A percentile compares a stretch with the other conserved stretches of the same genome.
Conservation (phyloP, 2,329 filamentous ascomycete species). For the Monascus ruber region DNA sequence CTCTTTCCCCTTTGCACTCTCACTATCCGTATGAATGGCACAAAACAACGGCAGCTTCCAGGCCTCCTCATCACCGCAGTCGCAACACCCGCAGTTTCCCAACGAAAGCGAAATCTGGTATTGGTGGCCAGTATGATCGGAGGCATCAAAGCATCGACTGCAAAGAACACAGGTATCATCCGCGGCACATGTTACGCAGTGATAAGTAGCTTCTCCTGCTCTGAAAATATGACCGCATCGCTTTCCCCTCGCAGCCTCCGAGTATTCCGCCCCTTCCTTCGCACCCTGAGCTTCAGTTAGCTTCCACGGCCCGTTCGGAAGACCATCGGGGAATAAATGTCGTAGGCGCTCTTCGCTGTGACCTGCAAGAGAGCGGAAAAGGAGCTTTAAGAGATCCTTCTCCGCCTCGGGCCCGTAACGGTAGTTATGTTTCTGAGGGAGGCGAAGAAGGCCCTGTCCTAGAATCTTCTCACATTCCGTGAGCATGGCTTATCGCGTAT, state of each 20-base stretch:
- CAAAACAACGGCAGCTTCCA: constrained; percentile 77
- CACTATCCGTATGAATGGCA: constrained; percentile 72
- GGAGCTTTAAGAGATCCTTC: constrained; percentile 59
- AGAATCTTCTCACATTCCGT: constrained; percentile 62
- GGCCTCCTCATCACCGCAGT: constrained; percentile 91
- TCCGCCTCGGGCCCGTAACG: constrained; percentile 64
- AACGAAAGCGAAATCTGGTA: constrained; percentile 79
- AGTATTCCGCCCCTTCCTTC: constrained; percentile 91
- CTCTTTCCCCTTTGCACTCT: constrained; percentile 35
- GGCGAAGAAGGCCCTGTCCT: constrained; percentile 66
- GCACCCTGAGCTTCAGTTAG: constrained; percentile 80
- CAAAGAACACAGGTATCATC: constrained; percentile 96
- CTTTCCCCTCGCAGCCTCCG: constrained; percentile 79
- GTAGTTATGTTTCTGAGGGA: constrained; percentile 62
- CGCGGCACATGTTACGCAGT: constrained; percentile 83
- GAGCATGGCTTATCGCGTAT: constrained; percentile 29
- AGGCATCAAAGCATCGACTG: constrained; percentile 86
- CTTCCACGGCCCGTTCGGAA: constrained; percentile 55
- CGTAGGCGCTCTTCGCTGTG: constrained; percentile 62
- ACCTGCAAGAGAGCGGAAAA: constrained; percentile 79
- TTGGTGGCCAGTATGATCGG: constrained; percentile 86
- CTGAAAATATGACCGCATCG: constrained; percentile 97
- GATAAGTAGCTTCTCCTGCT: constrained; percentile 82
- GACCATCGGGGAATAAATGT: constrained; percentile 71
- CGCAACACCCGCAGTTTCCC: constrained; percentile 91